phyloP scores from a whole-genome alignment of 2,329 filamentous ascomycete species.

The Fusarium secorum region DNA sequence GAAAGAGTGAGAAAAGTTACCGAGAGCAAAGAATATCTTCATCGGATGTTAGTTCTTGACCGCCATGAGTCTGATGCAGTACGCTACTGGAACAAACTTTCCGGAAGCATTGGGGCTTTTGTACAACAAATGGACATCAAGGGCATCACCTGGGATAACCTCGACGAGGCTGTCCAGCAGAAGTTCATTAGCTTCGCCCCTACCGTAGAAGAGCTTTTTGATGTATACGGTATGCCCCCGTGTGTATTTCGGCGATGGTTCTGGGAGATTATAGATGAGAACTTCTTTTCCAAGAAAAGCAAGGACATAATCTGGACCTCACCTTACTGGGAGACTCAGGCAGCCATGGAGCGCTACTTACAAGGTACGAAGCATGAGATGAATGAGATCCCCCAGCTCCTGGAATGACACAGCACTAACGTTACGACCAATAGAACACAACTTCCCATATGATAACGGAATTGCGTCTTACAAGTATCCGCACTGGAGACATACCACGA shows the following conservation, averaged over 20 bases:
- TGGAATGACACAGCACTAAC: not conserved
- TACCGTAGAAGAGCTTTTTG: not conserved
- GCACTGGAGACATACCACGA: not conserved
- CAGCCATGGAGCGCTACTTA: not conserved
- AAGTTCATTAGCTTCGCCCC: not conserved
- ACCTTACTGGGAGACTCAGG: not conserved
- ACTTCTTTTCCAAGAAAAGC: not conserved
- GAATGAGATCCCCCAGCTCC: not conserved
- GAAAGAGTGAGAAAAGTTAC: no score
- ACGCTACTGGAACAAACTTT: no score
- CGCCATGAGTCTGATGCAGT: no score
- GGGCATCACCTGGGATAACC: not conserved
- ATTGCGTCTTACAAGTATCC: not conserved
- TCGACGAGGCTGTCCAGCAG: not conserved
- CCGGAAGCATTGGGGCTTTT: no score
- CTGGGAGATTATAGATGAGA: not conserved
- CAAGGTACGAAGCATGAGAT: not conserved
- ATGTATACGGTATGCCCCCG: rapidly evolving
- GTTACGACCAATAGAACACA: not conserved
- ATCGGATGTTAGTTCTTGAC: no score
- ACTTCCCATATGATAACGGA: not conserved
- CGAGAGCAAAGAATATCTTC: no score
- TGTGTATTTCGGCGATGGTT: not conserved
- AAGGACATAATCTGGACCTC: not conserved
- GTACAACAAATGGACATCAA: no score